A percentile compares a stretch with the other conserved stretches of the same genome.
phyloP scores from a whole-genome alignment of 2,329 filamentous ascomycete species.

The Cordyceps cateniannulata region DNA sequence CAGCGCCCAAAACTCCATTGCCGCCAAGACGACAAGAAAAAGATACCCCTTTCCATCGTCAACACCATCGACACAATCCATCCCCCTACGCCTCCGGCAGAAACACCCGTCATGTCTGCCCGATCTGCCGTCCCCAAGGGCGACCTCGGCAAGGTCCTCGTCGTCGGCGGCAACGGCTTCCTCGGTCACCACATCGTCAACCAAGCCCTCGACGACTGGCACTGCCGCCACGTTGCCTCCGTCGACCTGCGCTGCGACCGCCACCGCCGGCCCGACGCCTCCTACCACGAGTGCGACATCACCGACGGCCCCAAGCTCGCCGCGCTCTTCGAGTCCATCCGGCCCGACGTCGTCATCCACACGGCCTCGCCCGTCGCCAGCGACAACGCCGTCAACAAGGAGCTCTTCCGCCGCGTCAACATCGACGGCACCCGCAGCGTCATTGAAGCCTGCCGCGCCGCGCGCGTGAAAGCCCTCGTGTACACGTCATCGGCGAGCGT shows the following conservation, averaged over 20 bases:
- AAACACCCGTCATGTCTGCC: conserved; percentile 13
- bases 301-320: conserved; percentile 57
- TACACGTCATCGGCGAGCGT: conserved; percentile 89
- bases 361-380: conserved; percentile 67
- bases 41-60: neutral
- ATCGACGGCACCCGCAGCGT: conserved; percentile 78
- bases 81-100: neutral
- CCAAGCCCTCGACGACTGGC: conserved; percentile 53
- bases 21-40: neutral
- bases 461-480: conserved; percentile 73
- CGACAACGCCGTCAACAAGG: conserved; percentile 45
- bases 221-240: conserved; percentile 53
- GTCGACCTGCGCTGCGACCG: conserved; percentile 65
- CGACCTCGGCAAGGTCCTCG: conserved; percentile 61
- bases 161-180: conserved; percentile 80
- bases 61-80: neutral
- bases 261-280: conserved; percentile 55
- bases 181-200: conserved; percentile 77
- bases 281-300: conserved; percentile 73
- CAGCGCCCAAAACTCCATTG: neutral
- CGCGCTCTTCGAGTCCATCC: conserved; percentile 56
- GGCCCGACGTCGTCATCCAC: conserved; percentile 82
- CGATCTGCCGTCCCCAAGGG: conserved; percentile 28
- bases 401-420: conserved; percentile 74
- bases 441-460: conserved; percentile 63